Base-by-base conservation (phyloP, 2,329 filamentous ascomycete genomes). In the Sphaerulina populicola region DNA sequence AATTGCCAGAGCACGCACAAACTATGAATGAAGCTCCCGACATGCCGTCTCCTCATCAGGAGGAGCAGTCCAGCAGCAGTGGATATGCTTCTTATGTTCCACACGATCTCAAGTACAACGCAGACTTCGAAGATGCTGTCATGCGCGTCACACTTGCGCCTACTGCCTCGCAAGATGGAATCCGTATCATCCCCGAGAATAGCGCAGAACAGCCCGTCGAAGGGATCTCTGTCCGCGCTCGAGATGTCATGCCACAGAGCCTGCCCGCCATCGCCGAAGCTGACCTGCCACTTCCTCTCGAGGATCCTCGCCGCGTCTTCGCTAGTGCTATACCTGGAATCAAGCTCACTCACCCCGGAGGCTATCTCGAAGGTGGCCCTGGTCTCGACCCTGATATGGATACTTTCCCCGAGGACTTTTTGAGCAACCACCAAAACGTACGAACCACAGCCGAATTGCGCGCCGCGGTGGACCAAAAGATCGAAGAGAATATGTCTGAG, bases 301-400 rank as follows among this genome's bases (percentile, higher is more conserved):
- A 65, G 41, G 73, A 74, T 18, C 58, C 67, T 1, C 67, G 72
- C 2, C 70, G 73, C 29, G 70, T 67, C 10, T 69, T 71, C 61
- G 57, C 68, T 35, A 70, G 67, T 23, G 65, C 68, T 6, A 62
- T 75, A n/a, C 68, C 72, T 0, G 72, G 71, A 29, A 53, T 76
- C 10, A 64, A 64, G 31, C 67, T 75, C 47, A 76, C 73, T 0
- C 73, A 75, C 54, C 64, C 65, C 2, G 67, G 69, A 8, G 73
- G 73, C n/a, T 73, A 71, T 40, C 63, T 73, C 27, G 72, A 74
- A 40, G 73, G 73, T n/a, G 73, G 73, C 1, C 71, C 71, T 1
- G 71, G 71, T 1, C 67, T 72, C 0, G 63, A 67, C 9, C 65
- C 69, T 4, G 65, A 68, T 0, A 60, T 67, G 49, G 60, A 65